Conservation (phyloP, 2,329 filamentous ascomycete species). For the Karstenula rhodostoma region DNA sequence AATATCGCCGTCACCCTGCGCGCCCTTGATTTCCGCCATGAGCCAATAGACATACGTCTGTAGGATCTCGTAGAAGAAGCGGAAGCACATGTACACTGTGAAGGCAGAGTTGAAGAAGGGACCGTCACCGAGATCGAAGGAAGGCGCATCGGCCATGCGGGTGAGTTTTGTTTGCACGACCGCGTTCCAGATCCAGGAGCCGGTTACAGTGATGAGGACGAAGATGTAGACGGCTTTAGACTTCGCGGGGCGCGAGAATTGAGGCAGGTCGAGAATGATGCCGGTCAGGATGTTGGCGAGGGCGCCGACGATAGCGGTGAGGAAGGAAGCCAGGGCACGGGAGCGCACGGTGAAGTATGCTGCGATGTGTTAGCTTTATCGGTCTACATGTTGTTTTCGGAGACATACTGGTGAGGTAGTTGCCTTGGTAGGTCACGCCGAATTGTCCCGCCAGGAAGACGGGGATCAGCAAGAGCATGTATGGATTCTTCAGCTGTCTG, state of each 20-base stretch:
- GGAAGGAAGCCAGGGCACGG: constrained; percentile 16
- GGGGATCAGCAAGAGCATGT: constrained; percentile 60
- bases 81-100: constrained; percentile 18
- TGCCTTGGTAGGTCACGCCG: constrained; percentile 61
- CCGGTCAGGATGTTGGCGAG: constrained; percentile 16
- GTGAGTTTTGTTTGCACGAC: constrained; percentile 13
- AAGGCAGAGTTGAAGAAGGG: constrained; percentile 17
- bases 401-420: constrained; percentile 63
- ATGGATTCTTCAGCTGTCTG: constrained; percentile 53
- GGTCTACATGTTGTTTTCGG: background rate
- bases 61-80: constrained; percentile 19
- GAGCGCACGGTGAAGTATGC: constrained; percentile 20
- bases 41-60: constrained; percentile 18
- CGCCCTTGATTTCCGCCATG: constrained; percentile 19
- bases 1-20: constrained; percentile 15
- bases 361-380: background rate
- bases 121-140: constrained; percentile 18
- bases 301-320: constrained; percentile 14
- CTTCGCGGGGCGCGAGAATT: constrained; percentile 12
- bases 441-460: constrained; percentile 61
- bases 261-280: constrained; percentile 13
- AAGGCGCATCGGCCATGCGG: constrained; percentile 4
- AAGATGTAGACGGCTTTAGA: constrained; percentile 17
- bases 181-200: constrained; percentile 19
- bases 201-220: constrained; percentile 13